These are phyloP conservation scores for Trichomonas vaginalis DNA, from an alignment of 208 protist genomes.

Conservation along the genomic window DNA sequence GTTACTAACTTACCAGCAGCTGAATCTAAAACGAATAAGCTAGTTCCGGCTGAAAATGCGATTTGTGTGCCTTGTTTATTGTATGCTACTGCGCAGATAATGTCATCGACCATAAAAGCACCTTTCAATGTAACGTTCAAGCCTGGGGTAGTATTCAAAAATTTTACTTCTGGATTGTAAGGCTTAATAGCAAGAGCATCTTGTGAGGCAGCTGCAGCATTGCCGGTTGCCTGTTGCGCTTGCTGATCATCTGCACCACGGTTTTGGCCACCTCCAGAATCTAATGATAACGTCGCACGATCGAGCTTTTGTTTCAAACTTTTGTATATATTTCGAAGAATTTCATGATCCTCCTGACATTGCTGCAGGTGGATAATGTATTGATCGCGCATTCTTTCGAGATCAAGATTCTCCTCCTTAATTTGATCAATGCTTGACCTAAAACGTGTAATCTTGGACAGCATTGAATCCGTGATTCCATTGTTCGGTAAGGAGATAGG, in stretches of 20 bases:
- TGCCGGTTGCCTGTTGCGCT: not conserved
- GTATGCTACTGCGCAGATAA: not conserved
- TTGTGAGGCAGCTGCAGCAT: not conserved
- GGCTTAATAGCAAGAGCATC: not conserved
- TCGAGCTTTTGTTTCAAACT: not conserved
- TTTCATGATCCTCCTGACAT: not conserved
- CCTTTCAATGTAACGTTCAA: not conserved
- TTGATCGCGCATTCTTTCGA: slow-evolving; percentile 1
- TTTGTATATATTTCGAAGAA: slow-evolving; percentile 10
- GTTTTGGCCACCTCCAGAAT: not conserved
- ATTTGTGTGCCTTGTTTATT: not conserved
- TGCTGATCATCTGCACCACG: not conserved
- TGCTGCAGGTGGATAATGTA: not conserved
- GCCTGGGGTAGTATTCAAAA: not conserved
- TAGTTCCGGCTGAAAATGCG: not conserved
- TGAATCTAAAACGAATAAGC: not conserved
- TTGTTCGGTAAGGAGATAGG: not conserved
- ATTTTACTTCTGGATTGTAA: not conserved
- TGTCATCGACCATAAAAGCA: no score
- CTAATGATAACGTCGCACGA: not conserved
- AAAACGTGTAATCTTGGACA: not conserved
- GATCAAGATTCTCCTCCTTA: not conserved
- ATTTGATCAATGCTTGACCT: not conserved
- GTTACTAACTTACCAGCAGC: not conserved
- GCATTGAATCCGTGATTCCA: not conserved